phyloP scores from a whole-genome alignment of 306 rosid species.

The Cicer yamashitae region DNA sequence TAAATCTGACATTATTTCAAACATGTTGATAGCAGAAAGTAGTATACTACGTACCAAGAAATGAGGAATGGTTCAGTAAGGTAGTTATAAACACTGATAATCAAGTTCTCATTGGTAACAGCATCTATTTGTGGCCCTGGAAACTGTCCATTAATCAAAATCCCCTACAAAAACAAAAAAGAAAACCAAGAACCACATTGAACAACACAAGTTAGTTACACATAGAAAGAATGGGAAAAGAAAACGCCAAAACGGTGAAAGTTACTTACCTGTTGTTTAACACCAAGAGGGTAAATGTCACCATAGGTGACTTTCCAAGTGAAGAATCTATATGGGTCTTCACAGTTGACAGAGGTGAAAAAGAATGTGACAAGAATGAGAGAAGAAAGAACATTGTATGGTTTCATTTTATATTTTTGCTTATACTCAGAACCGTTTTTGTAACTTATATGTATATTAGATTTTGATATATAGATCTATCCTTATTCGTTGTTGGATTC shows the following conservation, averaged over 20 bases:
- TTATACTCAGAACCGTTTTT: not conserved
- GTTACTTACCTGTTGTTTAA: conserved; percentile 80
- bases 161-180: conserved; percentile 65
- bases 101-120: conserved; percentile 87
- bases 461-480: not conserved
- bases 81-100: conserved; percentile 81
- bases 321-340: conserved; percentile 79
- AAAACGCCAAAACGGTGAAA: not conserved
- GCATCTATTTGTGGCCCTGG: conserved; percentile 99
- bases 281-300: conserved; percentile 89
- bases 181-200: not conserved
- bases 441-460: not conserved
- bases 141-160: conserved; percentile 93
- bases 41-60: conserved; percentile 65
- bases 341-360: conserved; percentile 57
- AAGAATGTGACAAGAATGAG: conserved; percentile 38
- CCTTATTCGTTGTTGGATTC: not conserved
- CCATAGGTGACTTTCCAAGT: conserved; percentile 95
- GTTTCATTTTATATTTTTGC: conserved; percentile 40
- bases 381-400: conserved; percentile 43
- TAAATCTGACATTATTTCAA: conserved; percentile 18
- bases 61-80: conserved; percentile 85
- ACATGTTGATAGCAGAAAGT: not conserved
- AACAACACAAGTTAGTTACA: conserved; percentile 11
- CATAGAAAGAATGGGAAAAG: not conserved